These are phyloP conservation scores for Phylloboletellus chloephorus DNA, from an alignment of 1,284 basidiomycete species.

Conservation along the genomic window DNA sequence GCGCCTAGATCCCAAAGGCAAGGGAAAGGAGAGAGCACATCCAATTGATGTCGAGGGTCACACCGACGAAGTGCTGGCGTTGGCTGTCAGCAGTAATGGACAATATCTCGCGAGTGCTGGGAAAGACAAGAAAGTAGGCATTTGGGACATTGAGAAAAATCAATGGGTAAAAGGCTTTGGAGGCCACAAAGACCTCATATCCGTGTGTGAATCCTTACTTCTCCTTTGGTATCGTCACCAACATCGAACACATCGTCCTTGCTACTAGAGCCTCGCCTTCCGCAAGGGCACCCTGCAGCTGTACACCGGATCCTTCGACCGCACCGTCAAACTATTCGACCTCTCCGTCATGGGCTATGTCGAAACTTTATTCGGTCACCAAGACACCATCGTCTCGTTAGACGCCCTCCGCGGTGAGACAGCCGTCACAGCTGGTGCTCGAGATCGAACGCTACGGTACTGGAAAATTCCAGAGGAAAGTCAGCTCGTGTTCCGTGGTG, in stretches of 20 bases:
- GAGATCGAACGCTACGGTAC: conserved; percentile 89
- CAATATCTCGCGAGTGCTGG: conserved; percentile 84
- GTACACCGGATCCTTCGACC: conserved; percentile 86
- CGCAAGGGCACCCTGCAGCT: conserved; percentile 82
- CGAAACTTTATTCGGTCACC: conserved; percentile 97
- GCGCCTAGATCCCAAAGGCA: conserved; percentile 36
- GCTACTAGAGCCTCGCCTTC: conserved; percentile 64
- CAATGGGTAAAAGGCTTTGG: conserved; percentile 75
- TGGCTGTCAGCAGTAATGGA: conserved; percentile 85
- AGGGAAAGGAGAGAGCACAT: conserved; percentile 45
- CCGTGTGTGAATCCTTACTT: conserved; percentile 47
- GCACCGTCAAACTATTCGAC: conserved; percentile 83
- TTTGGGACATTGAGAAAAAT: conserved; percentile 76
- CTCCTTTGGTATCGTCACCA: background rate
- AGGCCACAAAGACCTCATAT: conserved; percentile 84
- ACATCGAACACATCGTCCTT: background rate
- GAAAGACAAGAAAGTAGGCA: conserved; percentile 71
- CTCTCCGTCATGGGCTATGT: conserved; percentile 78
- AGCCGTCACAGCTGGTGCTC: conserved; percentile 81
- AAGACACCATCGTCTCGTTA: conserved; percentile 78
- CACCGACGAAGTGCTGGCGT: conserved; percentile 75
- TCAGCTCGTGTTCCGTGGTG: conserved; percentile 94
- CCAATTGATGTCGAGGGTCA: conserved; percentile 61
- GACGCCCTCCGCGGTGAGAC: conserved; percentile 81
- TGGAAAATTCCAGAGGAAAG: conserved; percentile 98